A percentile compares a stretch with the other conserved stretches of the same genome.
Conservation (phyloP, 345 rosid genomes). For the Rhizophora apiculata region DNA sequence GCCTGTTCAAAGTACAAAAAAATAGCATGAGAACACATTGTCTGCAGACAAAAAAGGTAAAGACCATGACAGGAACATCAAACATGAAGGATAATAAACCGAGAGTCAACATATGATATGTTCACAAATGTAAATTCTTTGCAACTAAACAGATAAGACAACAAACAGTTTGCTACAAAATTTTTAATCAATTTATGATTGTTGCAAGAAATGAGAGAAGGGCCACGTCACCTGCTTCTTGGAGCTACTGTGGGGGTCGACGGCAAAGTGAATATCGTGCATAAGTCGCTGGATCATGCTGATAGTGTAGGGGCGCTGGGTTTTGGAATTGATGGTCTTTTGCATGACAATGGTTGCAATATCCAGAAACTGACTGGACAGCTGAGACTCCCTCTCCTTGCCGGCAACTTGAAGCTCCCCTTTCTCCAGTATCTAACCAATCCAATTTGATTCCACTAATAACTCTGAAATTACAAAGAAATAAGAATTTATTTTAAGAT, state of each 20-base stretch:
- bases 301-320: slow-evolving; percentile 88
- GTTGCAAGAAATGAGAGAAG: no score
- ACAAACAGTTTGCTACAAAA: no score
- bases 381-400: slow-evolving; percentile 90
- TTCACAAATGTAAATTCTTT: no score
- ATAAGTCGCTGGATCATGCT: slow-evolving; percentile 88
- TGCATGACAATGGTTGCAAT: slow-evolving; percentile 94
- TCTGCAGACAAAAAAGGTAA: not conserved
- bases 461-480: not conserved
- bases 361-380: slow-evolving; percentile 90
- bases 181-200: no score
- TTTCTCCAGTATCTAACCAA: slow-evolving; percentile 72
- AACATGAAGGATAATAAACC: no score
- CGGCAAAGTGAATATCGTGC: slow-evolving; percentile 95
- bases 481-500: not conserved
- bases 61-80: not conserved
- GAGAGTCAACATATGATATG: no score
- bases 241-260: slow-evolving; percentile 81
- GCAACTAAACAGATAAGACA: no score
- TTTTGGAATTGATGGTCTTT: slow-evolving; percentile 92
- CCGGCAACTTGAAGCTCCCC: slow-evolving; percentile 99
- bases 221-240: slow-evolving; percentile 71
- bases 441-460: not conserved
- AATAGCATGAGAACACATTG: not conserved
- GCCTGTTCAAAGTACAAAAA: slow-evolving; percentile 46